phyloP scores from a whole-genome alignment of 345 rosid genomes.

The Syzygium grande region DNA sequence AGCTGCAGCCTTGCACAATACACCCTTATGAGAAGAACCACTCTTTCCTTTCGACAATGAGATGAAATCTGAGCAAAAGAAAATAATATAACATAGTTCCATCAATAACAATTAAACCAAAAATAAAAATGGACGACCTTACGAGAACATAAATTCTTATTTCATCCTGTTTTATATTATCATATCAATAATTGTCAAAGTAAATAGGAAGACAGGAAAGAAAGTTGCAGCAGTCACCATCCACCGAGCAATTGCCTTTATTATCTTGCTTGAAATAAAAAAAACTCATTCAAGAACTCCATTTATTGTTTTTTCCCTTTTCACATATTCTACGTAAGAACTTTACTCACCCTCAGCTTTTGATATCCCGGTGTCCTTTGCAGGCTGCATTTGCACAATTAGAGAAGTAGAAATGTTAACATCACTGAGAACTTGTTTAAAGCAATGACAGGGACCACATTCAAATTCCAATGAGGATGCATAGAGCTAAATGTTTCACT shows the following conservation, averaged over 20 bases:
- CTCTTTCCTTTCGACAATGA: slow-evolving; percentile 18
- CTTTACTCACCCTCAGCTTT: slow-evolving; percentile 29
- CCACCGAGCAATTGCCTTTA: background rate
- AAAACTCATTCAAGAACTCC: background rate
- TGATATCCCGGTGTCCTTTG: slow-evolving; percentile 17
- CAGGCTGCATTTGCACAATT: slow-evolving; percentile 21
- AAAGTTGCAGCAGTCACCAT: background rate
- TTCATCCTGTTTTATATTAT: background rate
- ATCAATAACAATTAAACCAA: background rate
- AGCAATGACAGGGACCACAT: background rate
- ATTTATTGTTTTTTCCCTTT: background rate
- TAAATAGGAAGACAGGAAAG: background rate
- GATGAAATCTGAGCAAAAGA: slow-evolving; percentile 21
- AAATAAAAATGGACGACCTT: background rate
- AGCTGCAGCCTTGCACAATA: slow-evolving; percentile 19
- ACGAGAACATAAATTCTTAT: background rate
- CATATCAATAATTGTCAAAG: background rate
- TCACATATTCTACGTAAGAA: background rate
- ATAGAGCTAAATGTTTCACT: slow-evolving; percentile 7
- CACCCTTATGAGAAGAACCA: slow-evolving; percentile 28
- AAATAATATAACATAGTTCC: background rate
- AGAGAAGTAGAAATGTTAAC: background rate
- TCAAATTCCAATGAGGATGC: background rate
- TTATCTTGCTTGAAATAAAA: background rate
- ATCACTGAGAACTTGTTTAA: background rate